These are phyloP conservation scores for Adansonia digitata DNA, from an alignment of 345 rosid species.

Conservation along the genomic window DNA sequence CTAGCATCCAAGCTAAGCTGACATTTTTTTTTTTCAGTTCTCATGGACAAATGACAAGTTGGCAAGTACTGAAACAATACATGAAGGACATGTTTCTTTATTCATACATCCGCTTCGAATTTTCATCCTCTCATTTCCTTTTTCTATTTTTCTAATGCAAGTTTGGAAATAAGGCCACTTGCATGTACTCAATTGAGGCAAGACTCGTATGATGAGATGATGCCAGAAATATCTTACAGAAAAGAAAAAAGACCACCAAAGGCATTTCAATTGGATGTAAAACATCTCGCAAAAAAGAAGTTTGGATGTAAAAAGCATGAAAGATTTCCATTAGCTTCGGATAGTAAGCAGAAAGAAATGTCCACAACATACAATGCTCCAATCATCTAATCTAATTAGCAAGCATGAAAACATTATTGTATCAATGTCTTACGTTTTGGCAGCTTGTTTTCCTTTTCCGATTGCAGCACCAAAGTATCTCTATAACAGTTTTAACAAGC, in stretches of 20 bases:
- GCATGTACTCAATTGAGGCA: not conserved
- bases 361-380: not conserved
- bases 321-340: not conserved
- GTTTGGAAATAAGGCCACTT: not conserved
- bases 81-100: not conserved
- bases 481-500: conserved; percentile 33
- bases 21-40: not conserved
- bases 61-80: not conserved
- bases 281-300: not conserved
- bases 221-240: not conserved
- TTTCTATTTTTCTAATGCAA: not conserved
- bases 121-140: not conserved
- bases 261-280: not conserved
- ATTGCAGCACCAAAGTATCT: conserved; percentile 96
- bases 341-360: not conserved
- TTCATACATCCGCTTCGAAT: not conserved
- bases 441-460: conserved; percentile 98
- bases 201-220: not conserved
- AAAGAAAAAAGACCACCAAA: not conserved
- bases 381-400: not conserved
- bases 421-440: conserved; percentile 75
- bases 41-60: not conserved
- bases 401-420: not conserved
- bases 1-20: not conserved
- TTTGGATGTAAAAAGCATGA: not conserved